Percentiles rank a stretch among this genome's conserved stretches.
Evolutionary conservation across 257 asterid species (phyloP).

Genomic region (Mitragyna speciosa): DNA sequence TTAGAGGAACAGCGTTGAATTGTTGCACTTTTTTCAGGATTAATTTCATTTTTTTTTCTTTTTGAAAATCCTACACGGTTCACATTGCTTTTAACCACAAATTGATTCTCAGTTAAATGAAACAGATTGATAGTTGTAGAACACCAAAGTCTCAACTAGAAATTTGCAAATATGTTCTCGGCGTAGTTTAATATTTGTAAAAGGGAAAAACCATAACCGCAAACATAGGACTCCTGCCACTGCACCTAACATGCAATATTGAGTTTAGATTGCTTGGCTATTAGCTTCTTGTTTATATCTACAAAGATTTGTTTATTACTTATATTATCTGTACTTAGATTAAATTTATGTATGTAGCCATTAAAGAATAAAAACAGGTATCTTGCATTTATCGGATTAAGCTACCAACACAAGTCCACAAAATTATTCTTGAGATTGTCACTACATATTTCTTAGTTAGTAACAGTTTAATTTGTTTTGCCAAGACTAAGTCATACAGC

Average conservation of each 20-base stretch:
- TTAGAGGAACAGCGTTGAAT: background rate
- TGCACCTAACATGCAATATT: background rate
- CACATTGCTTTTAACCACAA: background rate
- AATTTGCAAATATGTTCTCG: background rate
- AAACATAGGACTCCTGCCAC: background rate
- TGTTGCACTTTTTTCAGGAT: background rate
- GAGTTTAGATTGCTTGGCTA: background rate
- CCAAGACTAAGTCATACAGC: background rate
- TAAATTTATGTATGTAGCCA: background rate
- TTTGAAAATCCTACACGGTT: background rate
- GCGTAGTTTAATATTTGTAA: background rate
- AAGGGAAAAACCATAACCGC: background rate
- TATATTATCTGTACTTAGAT: background rate
- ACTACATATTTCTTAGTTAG: background rate
- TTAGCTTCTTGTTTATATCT: background rate
- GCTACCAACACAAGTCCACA: background rate
- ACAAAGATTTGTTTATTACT: background rate
- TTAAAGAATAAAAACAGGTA: background rate
- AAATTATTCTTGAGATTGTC: conserved; percentile 11
- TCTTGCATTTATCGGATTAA: background rate
- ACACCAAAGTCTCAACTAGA: background rate
- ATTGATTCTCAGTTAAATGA: background rate
- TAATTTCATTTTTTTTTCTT: background rate
- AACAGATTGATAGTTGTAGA: background rate
- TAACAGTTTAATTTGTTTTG: background rate